These are phyloP conservation scores for Protostelium mycophagum DNA, from an alignment of 78 protist species.

Conservation along the genomic window DNA sequence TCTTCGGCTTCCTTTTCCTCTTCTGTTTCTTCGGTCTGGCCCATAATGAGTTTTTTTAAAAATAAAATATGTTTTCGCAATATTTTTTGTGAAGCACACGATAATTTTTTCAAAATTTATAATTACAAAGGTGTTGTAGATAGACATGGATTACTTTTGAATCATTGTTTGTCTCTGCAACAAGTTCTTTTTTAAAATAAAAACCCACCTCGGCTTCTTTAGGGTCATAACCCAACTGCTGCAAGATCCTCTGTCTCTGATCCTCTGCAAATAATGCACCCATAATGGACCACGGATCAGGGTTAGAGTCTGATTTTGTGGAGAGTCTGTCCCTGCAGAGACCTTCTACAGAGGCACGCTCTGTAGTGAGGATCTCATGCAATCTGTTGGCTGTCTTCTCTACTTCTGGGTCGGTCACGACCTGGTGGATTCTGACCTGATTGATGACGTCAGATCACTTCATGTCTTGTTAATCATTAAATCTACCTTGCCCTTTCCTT, in stretches of 20 bases:
- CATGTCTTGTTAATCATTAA: not conserved
- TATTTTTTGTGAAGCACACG: no score
- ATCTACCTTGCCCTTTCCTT: not conserved
- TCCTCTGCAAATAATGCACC: constrained; percentile 30
- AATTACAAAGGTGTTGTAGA: no score
- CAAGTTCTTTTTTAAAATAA: no score
- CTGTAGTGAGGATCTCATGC: constrained; percentile 14
- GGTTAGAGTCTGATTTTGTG: constrained; percentile 35
- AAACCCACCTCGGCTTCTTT: constrained; percentile 23
- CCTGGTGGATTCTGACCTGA: constrained; percentile 9
- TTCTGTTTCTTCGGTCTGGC: not conserved
- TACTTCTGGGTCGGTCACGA: constrained; percentile 26
- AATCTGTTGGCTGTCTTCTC: constrained; percentile 17
- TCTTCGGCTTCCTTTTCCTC: not conserved
- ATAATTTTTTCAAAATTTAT: no score
- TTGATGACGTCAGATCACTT: not conserved
- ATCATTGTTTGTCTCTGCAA: no score
- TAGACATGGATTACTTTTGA: no score
- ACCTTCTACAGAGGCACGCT: constrained; percentile 5
- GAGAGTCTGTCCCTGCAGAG: constrained; percentile 38
- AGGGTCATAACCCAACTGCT: constrained; percentile 46
- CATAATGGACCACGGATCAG: constrained; percentile 62
- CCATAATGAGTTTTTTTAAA: constrained; percentile 25
- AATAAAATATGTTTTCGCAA: no score
- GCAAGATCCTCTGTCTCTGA: constrained; percentile 24